phyloP scores from a whole-genome alignment of 78 protist species.

The Chrysochromulina parva region DNA sequence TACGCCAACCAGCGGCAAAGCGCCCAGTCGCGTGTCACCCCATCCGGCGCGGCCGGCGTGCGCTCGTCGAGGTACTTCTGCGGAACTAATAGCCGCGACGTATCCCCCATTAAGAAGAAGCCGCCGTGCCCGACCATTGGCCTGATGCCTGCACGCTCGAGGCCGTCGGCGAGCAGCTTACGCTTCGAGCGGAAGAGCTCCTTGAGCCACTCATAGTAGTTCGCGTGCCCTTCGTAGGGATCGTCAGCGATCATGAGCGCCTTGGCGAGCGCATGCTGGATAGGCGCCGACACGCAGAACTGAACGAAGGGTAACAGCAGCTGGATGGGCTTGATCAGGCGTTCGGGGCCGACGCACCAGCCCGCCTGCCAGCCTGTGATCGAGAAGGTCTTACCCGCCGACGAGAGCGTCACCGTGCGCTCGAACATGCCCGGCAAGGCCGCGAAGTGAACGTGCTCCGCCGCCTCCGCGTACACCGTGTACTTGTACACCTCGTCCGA shows the following conservation, averaged over 20 bases:
- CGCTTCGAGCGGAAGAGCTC: not conserved
- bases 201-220: not conserved
- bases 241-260: constrained; percentile 1
- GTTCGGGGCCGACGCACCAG: constrained; percentile 31
- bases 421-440: constrained; percentile 47
- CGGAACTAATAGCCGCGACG: not conserved
- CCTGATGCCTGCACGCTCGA: not conserved
- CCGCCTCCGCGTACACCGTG: not conserved
- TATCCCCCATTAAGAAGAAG: constrained; percentile 42
- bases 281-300: constrained; percentile 53
- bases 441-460: constrained; percentile 22
- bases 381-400: constrained; percentile 53
- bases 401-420: constrained; percentile 39
- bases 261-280: constrained; percentile 30
- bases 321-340: constrained; percentile 16
- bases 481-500: constrained; percentile 54
- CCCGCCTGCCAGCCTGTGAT: constrained; percentile 55
- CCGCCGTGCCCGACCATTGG: constrained; percentile 28
- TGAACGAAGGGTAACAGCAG: constrained; percentile 27
- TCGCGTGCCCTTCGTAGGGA: constrained; percentile 6
- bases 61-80: not conserved
- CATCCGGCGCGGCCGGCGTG: not conserved
- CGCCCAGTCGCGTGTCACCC: constrained; percentile 45
- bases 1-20: constrained; percentile 40
- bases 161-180: not conserved